Base-by-base conservation (phyloP, 768 basidiomycete species). In the Kwoniella sp. region DNA sequence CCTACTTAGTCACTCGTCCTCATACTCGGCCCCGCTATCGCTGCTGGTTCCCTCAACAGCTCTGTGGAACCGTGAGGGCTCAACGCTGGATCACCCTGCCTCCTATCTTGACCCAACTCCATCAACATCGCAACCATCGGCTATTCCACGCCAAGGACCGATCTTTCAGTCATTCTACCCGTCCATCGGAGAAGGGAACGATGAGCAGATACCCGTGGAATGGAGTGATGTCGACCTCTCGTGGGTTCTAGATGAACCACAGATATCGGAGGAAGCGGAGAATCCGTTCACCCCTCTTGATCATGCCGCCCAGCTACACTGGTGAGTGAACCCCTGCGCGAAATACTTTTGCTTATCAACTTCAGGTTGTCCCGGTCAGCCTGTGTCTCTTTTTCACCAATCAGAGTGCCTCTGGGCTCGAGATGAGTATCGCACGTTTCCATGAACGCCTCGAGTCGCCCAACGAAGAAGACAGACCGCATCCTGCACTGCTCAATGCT, bases 401-500 rank as follows among this genome's bases (percentile, higher is more conserved):
- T 26, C 61, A 55, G 25, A 37, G 37, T 5, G 29, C 51, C 5
- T 54, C 61, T 20, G 61, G 61, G 2, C 25, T 62, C 20, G 61
- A 63, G 55, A 56, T 63, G 62, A 56, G 50, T 28, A 51, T 56
- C 20, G 45, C 62, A 31, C 54, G 62, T 7, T 63, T 63, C 45
- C 55, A 63, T 28, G 55, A 63, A 29, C 53, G 62, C 9, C 29
- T 63, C 2, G 34, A 34, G 28, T 63, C 62, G 11, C 28, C 53
- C 3, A 51, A 57, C 31, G 28, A 20, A 29, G 11, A 17, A 7
- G 34, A 56, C 8, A 23, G 45, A 3, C 54, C 55, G 13, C 62
- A 63, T 51, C 41, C 54, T 5, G 37, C 62, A 3, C 26, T 63
- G 25, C 55, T 63, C 15, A 63, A 56, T 28, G 62, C 62, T 7